Evolutionary conservation across 2,329 filamentous ascomycete species (phyloP).

Genomic region (Penicillium sp.): DNA sequence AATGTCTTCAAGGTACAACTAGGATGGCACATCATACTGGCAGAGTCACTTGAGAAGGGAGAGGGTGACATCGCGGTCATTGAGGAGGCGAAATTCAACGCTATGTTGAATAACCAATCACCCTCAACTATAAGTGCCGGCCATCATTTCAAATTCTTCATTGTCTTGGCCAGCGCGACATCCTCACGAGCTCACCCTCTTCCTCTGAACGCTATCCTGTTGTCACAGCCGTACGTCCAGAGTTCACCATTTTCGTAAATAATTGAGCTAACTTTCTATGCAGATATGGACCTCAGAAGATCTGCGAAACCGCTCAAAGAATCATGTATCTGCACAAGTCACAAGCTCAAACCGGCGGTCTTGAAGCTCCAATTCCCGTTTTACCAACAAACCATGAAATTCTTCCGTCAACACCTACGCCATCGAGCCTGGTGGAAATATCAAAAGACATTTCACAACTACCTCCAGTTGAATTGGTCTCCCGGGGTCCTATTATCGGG

Average conservation of each 20-base stretch:
- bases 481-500: not conserved
- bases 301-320: constrained; percentile 24
- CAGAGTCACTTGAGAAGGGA: constrained; percentile 23
- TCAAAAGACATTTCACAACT: not conserved
- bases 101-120: constrained; percentile 7
- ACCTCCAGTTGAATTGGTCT: not conserved
- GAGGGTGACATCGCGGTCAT: constrained; percentile 31
- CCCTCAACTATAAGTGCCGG: constrained; percentile 2
- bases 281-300: constrained; percentile 32
- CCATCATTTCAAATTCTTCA: constrained; percentile 18
- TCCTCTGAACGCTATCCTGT: constrained; percentile 21
- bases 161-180: constrained; percentile 22
- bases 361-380: not conserved
- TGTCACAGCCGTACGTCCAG: constrained; percentile 31
- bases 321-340: not conserved
- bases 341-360: not conserved
- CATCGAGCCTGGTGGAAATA: not conserved
- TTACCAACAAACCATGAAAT: not conserved
- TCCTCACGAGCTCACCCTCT: not conserved
- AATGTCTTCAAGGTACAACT: constrained; percentile 25
- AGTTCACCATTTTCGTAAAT: not conserved
- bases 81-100: constrained; percentile 27
- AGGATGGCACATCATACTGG: constrained; percentile 29
- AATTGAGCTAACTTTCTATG: constrained; percentile 10
- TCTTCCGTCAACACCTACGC: not conserved